phyloP scores from a whole-genome alignment of 2,329 filamentous ascomycete genomes.

The Chaetomium globosum region DNA sequence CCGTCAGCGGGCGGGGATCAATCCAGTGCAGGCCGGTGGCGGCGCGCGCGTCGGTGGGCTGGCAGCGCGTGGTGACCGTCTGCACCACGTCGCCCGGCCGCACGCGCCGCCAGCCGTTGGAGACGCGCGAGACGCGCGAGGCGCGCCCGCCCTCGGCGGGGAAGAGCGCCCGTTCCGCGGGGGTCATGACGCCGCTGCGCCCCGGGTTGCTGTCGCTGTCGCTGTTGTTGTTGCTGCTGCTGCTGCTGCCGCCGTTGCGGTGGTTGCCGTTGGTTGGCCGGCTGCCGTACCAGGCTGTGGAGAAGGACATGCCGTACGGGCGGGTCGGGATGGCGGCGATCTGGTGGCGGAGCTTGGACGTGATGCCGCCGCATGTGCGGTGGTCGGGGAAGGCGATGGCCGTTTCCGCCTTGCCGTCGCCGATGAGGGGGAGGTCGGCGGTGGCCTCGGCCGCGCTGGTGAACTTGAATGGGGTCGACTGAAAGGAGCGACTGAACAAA shows the following conservation, averaged over 20 bases:
- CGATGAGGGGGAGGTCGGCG: conserved; percentile 63
- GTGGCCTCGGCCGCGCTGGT: conserved; percentile 58
- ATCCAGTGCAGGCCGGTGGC: conserved; percentile 66
- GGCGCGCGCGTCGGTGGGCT: conserved; percentile 56
- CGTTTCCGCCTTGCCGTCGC: conserved; percentile 61
- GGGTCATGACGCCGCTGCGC: conserved; percentile 42
- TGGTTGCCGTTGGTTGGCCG: neutral
- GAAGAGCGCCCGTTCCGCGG: conserved; percentile 47
- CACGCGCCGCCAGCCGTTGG: conserved; percentile 57
- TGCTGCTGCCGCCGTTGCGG: neutral
- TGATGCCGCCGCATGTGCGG: conserved; percentile 51
- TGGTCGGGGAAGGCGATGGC: conserved; percentile 74
- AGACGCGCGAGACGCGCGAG: conserved; percentile 38
- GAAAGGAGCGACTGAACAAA: conserved; percentile 57
- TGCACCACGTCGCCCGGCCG: conserved; percentile 56
- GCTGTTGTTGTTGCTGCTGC: conserved; percentile 35
- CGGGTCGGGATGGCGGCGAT: conserved; percentile 62
- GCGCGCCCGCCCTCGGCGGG: conserved; percentile 34
- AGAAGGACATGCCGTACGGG: conserved; percentile 59
- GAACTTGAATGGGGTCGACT: conserved; percentile 62
- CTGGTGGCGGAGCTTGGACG: conserved; percentile 47
- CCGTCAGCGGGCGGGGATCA: conserved; percentile 61
- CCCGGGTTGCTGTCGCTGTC: conserved; percentile 35
- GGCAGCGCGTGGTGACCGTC: conserved; percentile 62
- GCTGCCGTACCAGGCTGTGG: conserved; percentile 48